phyloP scores from a whole-genome alignment of 179 eudicot species.

The Pouteria campechiana region DNA sequence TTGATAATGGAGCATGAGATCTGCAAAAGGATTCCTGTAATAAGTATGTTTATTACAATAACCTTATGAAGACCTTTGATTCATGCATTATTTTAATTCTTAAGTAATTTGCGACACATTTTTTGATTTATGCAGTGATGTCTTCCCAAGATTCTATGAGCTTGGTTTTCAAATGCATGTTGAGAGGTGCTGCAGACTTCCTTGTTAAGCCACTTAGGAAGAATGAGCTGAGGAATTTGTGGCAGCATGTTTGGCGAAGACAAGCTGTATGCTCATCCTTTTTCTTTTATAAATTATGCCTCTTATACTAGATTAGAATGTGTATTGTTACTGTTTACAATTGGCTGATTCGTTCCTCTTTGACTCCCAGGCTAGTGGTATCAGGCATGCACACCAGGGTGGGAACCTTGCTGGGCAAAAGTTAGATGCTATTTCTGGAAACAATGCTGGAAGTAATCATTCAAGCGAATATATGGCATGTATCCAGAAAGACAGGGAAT shows the following conservation, averaged over 20 bases:
- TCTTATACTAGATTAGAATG: not conserved
- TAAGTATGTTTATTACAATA: constrained; percentile 33
- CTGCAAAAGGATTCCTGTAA: constrained; percentile 54
- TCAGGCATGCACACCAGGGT: constrained; percentile 6
- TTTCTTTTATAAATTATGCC: not conserved
- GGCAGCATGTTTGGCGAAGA: constrained; percentile 68
- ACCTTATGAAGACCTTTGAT: not conserved
- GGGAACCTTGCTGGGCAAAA: too few species aligned
- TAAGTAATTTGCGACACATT: not conserved
- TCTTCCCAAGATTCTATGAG: constrained; percentile 53
- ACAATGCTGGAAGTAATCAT: constrained; percentile 9
- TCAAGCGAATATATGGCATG: constrained; percentile 21
- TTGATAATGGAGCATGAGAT: constrained; percentile 44
- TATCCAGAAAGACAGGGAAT: constrained; percentile 12
- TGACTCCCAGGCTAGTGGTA: constrained; percentile 14
- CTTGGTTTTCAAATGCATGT: constrained; percentile 47
- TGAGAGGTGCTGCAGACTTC: constrained; percentile 59
- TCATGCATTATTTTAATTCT: not conserved
- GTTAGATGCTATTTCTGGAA: constrained; percentile 13
- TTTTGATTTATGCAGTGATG: constrained; percentile 35
- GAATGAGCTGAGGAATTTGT: constrained; percentile 56
- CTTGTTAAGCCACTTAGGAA: constrained; percentile 57
- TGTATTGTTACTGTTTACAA: not conserved
- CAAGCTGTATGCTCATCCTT: constrained; percentile 28
- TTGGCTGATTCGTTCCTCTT: not conserved